Conservation (phyloP, 805 yeast genomes). For the Ascoidea tarda region DNA sequence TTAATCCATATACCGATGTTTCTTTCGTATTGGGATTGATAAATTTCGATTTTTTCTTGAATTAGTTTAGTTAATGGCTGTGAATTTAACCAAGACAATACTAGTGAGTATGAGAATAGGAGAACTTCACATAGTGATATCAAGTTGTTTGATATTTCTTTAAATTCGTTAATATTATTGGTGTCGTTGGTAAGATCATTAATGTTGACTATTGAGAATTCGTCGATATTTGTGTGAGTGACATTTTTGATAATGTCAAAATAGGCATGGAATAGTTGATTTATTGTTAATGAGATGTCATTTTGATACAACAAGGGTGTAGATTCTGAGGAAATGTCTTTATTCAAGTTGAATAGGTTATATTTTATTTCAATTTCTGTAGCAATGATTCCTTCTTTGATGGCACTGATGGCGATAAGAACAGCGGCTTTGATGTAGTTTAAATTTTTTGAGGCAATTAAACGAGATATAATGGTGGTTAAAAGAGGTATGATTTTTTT, state of each 20-base stretch:
- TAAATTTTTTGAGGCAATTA: neutral
- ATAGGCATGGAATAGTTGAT: constrained; percentile 2
- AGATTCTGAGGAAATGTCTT: neutral
- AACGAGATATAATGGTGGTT: neutral
- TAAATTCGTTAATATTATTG: neutral
- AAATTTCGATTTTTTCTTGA: constrained; percentile 11
- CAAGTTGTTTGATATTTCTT: constrained; percentile 14
- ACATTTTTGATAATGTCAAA: constrained; percentile 3
- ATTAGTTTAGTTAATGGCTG: constrained; percentile 11
- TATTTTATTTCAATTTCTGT: constrained; percentile 2
- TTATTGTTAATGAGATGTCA: constrained; percentile 4
- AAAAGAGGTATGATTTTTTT: constrained; percentile 3
- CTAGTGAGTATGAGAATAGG: constrained; percentile 24
- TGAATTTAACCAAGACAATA: constrained; percentile 18
- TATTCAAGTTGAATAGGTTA: constrained; percentile 2
- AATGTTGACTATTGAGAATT: neutral
- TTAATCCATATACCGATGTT: constrained; percentile 42
- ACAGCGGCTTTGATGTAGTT: constrained; percentile 1
- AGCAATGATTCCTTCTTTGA: constrained; percentile 8
- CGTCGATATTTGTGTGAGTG: neutral
- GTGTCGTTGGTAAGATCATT: neutral
- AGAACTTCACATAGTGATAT: constrained; percentile 25
- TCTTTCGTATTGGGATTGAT: constrained; percentile 14
- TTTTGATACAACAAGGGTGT: constrained; percentile 5
- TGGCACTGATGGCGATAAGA: constrained; percentile 1